Conservation (phyloP, 306 rosid species). For the Macrotyloma uniflorum region DNA sequence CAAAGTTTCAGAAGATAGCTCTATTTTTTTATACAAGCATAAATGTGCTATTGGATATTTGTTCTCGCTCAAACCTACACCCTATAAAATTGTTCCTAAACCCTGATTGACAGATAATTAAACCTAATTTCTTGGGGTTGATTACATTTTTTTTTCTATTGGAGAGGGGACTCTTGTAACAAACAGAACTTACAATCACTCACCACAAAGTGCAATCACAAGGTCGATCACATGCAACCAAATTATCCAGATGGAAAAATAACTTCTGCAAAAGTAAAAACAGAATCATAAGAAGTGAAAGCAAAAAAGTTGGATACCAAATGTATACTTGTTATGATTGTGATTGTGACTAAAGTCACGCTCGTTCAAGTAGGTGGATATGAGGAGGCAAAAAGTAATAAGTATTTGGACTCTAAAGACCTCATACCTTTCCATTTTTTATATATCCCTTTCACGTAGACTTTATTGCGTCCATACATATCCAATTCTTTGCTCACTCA, state of each 20-base stretch:
- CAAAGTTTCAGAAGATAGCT: conserved; percentile 2
- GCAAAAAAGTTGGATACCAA: conserved; percentile 9
- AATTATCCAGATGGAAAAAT: conserved; percentile 77
- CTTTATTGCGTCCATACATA: conserved; percentile 9
- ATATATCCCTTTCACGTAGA: conserved; percentile 14
- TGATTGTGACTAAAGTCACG: conserved; percentile 8
- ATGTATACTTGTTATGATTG: background rate
- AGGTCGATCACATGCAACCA: conserved; percentile 74
- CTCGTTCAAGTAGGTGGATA: conserved; percentile 23
- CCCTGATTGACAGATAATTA: background rate
- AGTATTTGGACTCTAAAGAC: conserved; percentile 11
- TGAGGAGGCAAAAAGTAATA: conserved; percentile 12
- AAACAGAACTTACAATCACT: conserved; percentile 43
- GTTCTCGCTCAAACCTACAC: conserved; percentile 3
- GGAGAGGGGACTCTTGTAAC: conserved; percentile 2
- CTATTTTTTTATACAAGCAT: background rate
- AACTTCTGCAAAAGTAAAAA: conserved; percentile 68
- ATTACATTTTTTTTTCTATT: background rate
- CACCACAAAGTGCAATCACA: conserved; percentile 76
- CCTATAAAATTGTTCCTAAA: conserved; percentile 11
- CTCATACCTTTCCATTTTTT: conserved; percentile 1
- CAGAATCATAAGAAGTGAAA: conserved; percentile 29
- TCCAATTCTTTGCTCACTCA: conserved; percentile 9
- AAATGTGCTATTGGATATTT: conserved; percentile 4
- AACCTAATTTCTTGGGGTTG: background rate